Evolutionary conservation across 805 yeast genomes (phyloP).

Genomic region (Blastobotrys robertii): DNA sequence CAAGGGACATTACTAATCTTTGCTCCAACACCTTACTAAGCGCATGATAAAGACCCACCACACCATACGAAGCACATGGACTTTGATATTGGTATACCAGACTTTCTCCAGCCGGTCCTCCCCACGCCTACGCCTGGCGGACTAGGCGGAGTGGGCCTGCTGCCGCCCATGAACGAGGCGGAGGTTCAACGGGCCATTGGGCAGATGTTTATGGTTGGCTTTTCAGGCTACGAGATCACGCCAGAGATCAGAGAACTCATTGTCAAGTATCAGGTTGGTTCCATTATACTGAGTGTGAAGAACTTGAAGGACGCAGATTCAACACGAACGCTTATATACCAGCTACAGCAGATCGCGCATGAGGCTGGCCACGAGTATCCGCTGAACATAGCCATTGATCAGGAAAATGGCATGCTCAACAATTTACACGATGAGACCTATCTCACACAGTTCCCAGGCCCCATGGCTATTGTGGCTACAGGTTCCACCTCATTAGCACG

Average conservation of each 20-base stretch:
- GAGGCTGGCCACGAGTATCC: slow-evolving; percentile 43
- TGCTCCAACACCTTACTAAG: not conserved
- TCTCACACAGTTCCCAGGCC: slow-evolving; percentile 52
- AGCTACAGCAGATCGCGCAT: slow-evolving; percentile 45
- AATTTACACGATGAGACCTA: slow-evolving; percentile 42
- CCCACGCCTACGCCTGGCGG: too few relatives aligned
- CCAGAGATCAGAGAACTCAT: slow-evolving; percentile 45
- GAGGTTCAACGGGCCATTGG: slow-evolving; percentile 29
- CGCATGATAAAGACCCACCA: not conserved
- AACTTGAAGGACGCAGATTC: slow-evolving; percentile 42
- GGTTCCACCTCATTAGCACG: slow-evolving; percentile 40
- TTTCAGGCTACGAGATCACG: slow-evolving; percentile 45
- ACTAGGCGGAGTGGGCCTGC: not conserved
- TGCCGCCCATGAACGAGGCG: slow-evolving; percentile 4
- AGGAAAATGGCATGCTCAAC: slow-evolving; percentile 57
- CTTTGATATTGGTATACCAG: not conserved
- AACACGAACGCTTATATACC: slow-evolving; percentile 39
- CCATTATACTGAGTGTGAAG: slow-evolving; percentile 42
- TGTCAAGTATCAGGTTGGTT: slow-evolving; percentile 40
- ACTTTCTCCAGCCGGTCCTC: too few relatives aligned
- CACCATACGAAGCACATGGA: slow-evolving; percentile 1
- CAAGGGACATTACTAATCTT: not conserved
- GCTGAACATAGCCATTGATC: slow-evolving; percentile 47
- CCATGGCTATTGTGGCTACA: slow-evolving; percentile 54
- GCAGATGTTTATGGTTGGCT: slow-evolving; percentile 50